A percentile compares a stretch with the other conserved stretches of the same genome.
Evolutionary conservation across 805 yeast species (phyloP).

Genomic region (Saccharomycopsis lassenensis): DNA sequence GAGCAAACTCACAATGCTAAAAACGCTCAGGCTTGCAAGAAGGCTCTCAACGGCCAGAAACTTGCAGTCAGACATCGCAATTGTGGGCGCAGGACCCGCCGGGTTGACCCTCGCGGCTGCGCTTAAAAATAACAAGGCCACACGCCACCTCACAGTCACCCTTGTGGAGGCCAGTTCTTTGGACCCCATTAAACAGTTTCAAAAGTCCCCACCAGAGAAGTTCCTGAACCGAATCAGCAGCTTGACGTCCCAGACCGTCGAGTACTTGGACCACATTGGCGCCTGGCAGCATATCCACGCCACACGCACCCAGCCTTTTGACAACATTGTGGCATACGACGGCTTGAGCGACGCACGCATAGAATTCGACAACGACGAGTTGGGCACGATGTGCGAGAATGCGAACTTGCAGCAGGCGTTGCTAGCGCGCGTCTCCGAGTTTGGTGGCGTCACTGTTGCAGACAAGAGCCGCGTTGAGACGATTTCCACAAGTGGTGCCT

Average conservation of each 20-base stretch:
- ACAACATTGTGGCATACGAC: slow-evolving; percentile 78
- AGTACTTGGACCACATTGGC: slow-evolving; percentile 57
- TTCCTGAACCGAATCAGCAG: slow-evolving; percentile 78
- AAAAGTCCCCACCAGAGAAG: slow-evolving; percentile 29
- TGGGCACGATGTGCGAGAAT: slow-evolving; percentile 85
- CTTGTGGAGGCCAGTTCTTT: slow-evolving; percentile 67
- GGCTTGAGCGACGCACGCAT: slow-evolving; percentile 61
- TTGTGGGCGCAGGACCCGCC: slow-evolving; percentile 97
- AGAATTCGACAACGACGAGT: slow-evolving; percentile 54
- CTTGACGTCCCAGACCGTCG: slow-evolving; percentile 70
- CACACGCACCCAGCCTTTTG: slow-evolving; percentile 71
- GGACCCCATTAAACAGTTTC: slow-evolving; percentile 38
- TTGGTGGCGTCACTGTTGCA: slow-evolving; percentile 21
- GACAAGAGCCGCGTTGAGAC: slow-evolving; percentile 14
- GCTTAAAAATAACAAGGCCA: slow-evolving; percentile 52
- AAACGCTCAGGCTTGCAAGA: neutral
- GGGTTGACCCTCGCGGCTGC: slow-evolving; percentile 84
- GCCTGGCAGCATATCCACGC: slow-evolving; percentile 60
- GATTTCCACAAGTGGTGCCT: slow-evolving; percentile 21
- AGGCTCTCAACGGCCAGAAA: neutral
- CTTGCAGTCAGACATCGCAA: slow-evolving; percentile 56
- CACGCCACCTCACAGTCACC: slow-evolving; percentile 49
- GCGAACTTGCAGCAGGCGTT: slow-evolving; percentile 72
- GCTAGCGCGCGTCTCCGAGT: slow-evolving; percentile 39
- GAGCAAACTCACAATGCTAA: neutral